Evolutionary conservation across 768 basidiomycete species (phyloP), one percentile per base, ranked within the genome.

Genomic region (Clitopilus passeckerianus): DNA sequence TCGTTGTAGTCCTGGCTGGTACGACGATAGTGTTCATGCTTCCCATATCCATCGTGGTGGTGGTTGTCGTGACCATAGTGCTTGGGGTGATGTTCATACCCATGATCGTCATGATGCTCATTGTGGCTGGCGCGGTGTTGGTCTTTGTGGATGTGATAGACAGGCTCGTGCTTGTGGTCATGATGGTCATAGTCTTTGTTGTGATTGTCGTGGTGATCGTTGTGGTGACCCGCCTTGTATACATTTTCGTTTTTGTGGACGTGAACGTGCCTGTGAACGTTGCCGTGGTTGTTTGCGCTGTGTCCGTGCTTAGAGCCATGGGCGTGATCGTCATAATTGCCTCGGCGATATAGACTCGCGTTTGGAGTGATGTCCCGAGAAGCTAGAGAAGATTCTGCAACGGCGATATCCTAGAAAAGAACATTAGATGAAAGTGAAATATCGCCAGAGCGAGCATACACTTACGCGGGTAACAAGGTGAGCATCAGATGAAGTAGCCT

Each of bases 191-290:
- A 50, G 22, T 50, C 46, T 20, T 23, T 18, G 22, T 50, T 3
- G 22, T 50, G 16, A 12, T 50, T 3, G 12, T 50, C 20, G 46
- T 50, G 6, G 46, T 50, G 46, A n/a, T 50, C 46, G 20, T 50
- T 50, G 46, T 50, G 46, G 46, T 50, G 46, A 50, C 46, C 46
- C 20, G 46, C 46, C 46, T 50, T 50, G 46, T 50, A 50, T 50
- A 50, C 46, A 18, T 50, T 50, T 20, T 50, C 46, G 20, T 50
- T 50, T 22, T 50, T 50, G 46, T 50, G 46, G 12, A 50, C 46
- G 22, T 50, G 46, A 9, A 50, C 46, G 18, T 50, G 46, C 12
- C 46, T 50, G 20, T 50, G 46, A 10, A 50, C 46, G 20, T 22
- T 50, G 46, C 46, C 46, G 46, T 50, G 37, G 37, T 41, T 18